Evolutionary conservation across 495 filamentous ascomycete species (phyloP), one percentile per base, ranked within the genome.

Genomic region (Aspergillus olivimuriae): DNA sequence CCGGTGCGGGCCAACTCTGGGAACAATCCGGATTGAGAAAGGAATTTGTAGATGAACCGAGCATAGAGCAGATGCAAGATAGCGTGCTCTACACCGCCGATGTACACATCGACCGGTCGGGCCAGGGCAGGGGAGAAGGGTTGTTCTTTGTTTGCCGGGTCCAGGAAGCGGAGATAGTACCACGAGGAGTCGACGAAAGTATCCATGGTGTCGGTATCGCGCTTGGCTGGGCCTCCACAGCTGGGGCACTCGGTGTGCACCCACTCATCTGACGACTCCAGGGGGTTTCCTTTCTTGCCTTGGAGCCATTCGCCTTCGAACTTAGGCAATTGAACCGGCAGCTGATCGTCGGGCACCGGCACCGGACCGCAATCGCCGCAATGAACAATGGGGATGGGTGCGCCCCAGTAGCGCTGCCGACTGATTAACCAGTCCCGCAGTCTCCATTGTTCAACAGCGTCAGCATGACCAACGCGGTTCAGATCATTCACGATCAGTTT

Each of bases 201-300:
- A 60, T 95, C 89, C 89, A 95, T 94, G 0, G 89, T 95, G 56
- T 95, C 89, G 2, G 89, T 94, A 53, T 95, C 89, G 22, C 89
- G 79, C 55, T 78, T 83, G 6, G 88, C 89, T 4, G 74, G 62
- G 4, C 75, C 72, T 8, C 69, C 65, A 48, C 89, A 95, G 22
- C 74, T 82, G 2, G 89, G 89, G 53, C 89, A 95, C 0, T 69
- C 51, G 0, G 81, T 86, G 50, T 89, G 78, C 5, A 86, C 69
- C 86, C 87, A 94, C 15, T 86, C 80, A 11, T 76, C 63, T 20
- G 76, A 74, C 15, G 78, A 72, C 41, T 87, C 82, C 4, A 95
- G 72, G 0, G 87, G 86, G 49, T 87, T 92, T 0, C 89, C 89
- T 11, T 73, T 71, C 48, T 83, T 85, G 5, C 79, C 82, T 35